Base-by-base conservation (phyloP, 768 basidiomycete species). In the Lactarius deliciosus region DNA sequence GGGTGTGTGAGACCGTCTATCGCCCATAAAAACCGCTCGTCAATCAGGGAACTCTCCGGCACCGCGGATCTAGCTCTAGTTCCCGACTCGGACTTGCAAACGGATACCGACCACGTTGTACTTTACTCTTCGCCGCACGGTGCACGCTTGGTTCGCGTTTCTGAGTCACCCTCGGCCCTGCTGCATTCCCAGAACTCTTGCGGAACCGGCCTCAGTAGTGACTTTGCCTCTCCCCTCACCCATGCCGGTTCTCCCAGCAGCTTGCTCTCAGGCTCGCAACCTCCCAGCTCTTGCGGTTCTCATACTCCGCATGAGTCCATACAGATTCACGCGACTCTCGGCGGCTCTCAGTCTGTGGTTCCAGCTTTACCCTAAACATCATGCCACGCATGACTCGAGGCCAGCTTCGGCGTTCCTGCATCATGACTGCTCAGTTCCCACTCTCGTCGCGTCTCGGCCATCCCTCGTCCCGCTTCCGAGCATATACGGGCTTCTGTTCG, bases 401-500 rank as follows among this genome's bases (percentile, higher is more conserved):
- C n/a, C 57, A 15, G 20, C 16, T 7, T 47, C 22, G 22, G 47
- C 41, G 18, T 11, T 22, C 38, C 56, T 28, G 28, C 63, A 40
- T 20, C 18, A 53, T 25, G 22, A 50, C 28, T n/a, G 22, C 30
- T 38, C 57, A 2, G 41, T 47, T 7, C 25, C 41, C 13, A 20
- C 40, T n/a, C 57, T 20, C 11, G 40, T 45, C 25, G 13, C 32
- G 18, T 34, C 61, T 9, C 61, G 43, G 40, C 56, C 57, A 9
- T 54, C 65, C 25, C n/a, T 59, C 47, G 20, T 5, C 13, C 66
- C 50, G 6, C 53, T 56, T 38, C 62, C 62, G 32, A 68, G 62
- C 43, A 68, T 68, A 36, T 68, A 68, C 53, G 55, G 50, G 58
- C 41, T 68, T 50, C 63, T 68, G n/a, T 68, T 68, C 38, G 66